Percentiles rank a stretch among this genome's conserved stretches.
phyloP scores from a whole-genome alignment of 345 rosid genomes.

The Turnera subulata region DNA sequence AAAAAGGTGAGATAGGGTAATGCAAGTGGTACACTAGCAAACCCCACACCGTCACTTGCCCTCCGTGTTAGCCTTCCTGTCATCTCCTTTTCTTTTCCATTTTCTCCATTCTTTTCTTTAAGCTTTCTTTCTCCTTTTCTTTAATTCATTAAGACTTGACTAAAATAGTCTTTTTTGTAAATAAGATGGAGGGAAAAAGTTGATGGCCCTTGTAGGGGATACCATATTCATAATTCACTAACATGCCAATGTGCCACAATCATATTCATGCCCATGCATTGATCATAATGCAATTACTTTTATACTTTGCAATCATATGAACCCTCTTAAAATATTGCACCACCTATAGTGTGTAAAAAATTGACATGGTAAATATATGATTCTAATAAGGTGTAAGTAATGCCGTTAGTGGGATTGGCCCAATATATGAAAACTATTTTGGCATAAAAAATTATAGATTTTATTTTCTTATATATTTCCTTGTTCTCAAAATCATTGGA shows the following conservation, averaged over 20 bases:
- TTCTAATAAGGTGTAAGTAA: too few relatives aligned
- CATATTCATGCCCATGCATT: slow-evolving; percentile 13
- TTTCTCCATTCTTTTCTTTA: too few relatives aligned
- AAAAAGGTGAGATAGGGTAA: background rate
- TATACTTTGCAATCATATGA: background rate
- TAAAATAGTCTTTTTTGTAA: background rate
- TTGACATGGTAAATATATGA: too few relatives aligned
- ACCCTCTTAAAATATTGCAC: background rate
- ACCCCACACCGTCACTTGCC: background rate
- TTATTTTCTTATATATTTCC: too few relatives aligned
- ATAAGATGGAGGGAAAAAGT: too few relatives aligned
- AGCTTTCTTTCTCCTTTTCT: background rate
- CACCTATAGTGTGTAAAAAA: background rate
- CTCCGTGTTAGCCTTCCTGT: slow-evolving; percentile 18
- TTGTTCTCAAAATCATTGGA: too few relatives aligned
- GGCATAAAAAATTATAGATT: too few relatives aligned
- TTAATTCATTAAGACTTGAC: background rate
- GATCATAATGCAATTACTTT: background rate
- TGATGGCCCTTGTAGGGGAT: slow-evolving; percentile 5
- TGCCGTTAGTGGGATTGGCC: too few relatives aligned
- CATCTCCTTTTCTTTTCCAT: background rate
- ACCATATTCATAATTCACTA: background rate
- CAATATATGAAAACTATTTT: too few relatives aligned
- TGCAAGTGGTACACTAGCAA: background rate
- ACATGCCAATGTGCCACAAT: background rate